Conservation (phyloP, 805 yeast genomes). For the Starmerella roubikii region DNA sequence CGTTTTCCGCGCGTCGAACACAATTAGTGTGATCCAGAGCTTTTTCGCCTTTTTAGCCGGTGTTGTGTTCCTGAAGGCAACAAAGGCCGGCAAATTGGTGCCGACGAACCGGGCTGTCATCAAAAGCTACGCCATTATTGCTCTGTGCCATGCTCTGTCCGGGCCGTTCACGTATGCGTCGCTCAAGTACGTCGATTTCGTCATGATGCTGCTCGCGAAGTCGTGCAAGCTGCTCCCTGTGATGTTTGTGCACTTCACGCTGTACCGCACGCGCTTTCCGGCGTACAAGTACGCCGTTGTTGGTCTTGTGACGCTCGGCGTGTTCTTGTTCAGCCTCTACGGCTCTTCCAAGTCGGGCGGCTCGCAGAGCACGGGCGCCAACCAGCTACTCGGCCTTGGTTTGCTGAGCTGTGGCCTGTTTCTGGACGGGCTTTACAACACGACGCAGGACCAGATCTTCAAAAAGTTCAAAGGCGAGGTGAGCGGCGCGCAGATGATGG, state of each 20-base stretch:
- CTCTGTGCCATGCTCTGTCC: constrained; percentile 56
- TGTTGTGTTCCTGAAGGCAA: constrained; percentile 36
- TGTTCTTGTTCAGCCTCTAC: constrained; percentile 56
- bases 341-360: constrained; percentile 6
- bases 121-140: constrained; percentile 23
- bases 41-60: constrained; percentile 61
- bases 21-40: constrained; percentile 67
- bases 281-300: constrained; percentile 68
- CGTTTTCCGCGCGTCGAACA: constrained; percentile 59
- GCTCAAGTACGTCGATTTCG: constrained; percentile 68
- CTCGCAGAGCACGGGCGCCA: constrained; percentile 15
- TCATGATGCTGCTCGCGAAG: constrained; percentile 75
- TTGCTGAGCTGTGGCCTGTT: constrained; percentile 51
- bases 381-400: constrained; percentile 40
- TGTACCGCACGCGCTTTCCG: constrained; percentile 64
- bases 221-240: constrained; percentile 91
- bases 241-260: constrained; percentile 62
- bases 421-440: constrained; percentile 83
- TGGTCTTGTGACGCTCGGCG: constrained; percentile 66
- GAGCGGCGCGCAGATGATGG: constrained; percentile 83
- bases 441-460: constrained; percentile 81
- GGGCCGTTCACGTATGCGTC: constrained; percentile 74
- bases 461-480: constrained; percentile 33
- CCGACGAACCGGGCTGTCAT: constrained; percentile 14
- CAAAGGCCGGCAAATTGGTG: constrained; percentile 20